Base-by-base conservation (phyloP, 352 stramenopile species). In the Thraustotheca clavata region DNA sequence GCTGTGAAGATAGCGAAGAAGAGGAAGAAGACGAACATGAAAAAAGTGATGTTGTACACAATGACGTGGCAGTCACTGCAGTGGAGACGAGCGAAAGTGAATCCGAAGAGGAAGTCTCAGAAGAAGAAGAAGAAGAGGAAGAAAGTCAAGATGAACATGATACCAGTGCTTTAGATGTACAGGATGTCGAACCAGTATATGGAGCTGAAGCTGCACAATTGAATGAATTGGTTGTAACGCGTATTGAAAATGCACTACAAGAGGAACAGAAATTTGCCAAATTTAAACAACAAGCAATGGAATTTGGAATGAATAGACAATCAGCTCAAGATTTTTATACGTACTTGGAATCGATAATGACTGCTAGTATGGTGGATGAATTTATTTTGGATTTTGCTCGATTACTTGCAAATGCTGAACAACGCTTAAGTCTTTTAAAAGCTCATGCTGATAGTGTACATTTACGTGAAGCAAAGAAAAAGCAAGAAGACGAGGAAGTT, bases 381-480 rank as follows among this genome's bases (percentile, higher is more conserved):
- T 89, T 94, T 39, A 80, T 92, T 14, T 39, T 89, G 49, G 85
- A 94, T 50, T 94, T 94, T 72, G 85, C 85, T 4, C 66, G 83
- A 3, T 59, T 94, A 31, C 52, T 94, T 8, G 80, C 82, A 1
- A 80, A 88, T 62, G 57, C 75, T 0, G 48, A 75, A 27, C 66
- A 89, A 38, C 73, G 83, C 26, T 74, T 89, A n/a, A 83, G 77
- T 20, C 43, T 94, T 43, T 70, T 94, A 0, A 86, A 83, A 52
- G 68, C 72, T 26, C 85, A 92, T 39, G n/a, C 12, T 4, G 16
- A 27, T 8, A 35, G 59, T 11, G 36, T 27, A 22, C 26, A 40
- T 27, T n/a, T 39, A 6, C 24, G 41, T 14, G 29, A 33, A 27
- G 39, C 72, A 48, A 74, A 79, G 22, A 67, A 87, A 52, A 71